Conservation (phyloP, 768 basidiomycete genomes). For the Leccinum imitatum region DNA sequence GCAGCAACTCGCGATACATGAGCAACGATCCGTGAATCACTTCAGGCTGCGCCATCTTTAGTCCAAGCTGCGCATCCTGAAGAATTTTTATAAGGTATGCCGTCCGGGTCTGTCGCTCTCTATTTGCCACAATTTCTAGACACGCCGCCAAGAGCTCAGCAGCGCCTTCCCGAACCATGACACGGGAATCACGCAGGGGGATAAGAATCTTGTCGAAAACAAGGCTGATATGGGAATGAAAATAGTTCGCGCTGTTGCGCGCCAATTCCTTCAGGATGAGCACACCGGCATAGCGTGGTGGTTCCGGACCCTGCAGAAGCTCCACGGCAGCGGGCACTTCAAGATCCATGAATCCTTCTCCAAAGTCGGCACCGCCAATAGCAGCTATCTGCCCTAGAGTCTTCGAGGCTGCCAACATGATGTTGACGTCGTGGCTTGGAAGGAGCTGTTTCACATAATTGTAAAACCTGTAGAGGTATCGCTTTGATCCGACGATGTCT, state of each 20-base stretch:
- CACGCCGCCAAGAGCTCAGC: slow-evolving; percentile 93
- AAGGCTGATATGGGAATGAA: slow-evolving; percentile 82
- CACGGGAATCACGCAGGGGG: slow-evolving; percentile 83
- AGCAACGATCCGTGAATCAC: slow-evolving; percentile 90
- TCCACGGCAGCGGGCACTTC: slow-evolving; percentile 86
- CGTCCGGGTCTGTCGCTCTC: slow-evolving; percentile 66
- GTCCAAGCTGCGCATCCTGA: slow-evolving; percentile 79
- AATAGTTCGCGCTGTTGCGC: slow-evolving; percentile 80
- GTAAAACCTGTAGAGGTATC: slow-evolving; percentile 82
- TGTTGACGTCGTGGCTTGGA: slow-evolving; percentile 85
- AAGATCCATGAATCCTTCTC: slow-evolving; percentile 85
- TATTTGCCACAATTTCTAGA: slow-evolving; percentile 77
- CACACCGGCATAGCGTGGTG: slow-evolving; percentile 89
- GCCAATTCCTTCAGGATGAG: slow-evolving; percentile 94
- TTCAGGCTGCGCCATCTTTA: slow-evolving; percentile 80
- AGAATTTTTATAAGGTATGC: slow-evolving; percentile 79
- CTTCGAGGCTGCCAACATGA: slow-evolving; percentile 95
- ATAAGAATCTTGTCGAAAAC: slow-evolving; percentile 93
- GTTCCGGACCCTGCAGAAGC: slow-evolving; percentile 73
- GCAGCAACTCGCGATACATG: slow-evolving; percentile 85
- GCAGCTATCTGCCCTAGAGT: slow-evolving; percentile 85
- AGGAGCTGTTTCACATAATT: slow-evolving; percentile 93
- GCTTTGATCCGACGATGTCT: slow-evolving; percentile 77
- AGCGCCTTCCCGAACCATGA: slow-evolving; percentile 90
- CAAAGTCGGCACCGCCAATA: slow-evolving; percentile 79